Conservation (phyloP, 2,329 filamentous ascomycete genomes). For the Exophiala aquamarina region DNA sequence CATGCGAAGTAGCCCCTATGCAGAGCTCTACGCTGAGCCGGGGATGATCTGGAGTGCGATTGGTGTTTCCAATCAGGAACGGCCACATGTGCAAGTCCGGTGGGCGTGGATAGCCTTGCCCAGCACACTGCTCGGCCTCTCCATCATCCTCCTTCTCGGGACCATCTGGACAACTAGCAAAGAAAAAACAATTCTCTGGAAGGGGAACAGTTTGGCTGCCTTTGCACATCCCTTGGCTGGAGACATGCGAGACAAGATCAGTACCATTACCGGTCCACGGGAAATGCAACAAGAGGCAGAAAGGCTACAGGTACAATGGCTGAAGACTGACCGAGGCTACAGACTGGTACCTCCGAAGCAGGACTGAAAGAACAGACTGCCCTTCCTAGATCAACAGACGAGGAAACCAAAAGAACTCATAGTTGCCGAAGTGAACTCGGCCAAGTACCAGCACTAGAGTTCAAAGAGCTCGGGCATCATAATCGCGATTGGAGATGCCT, state of each 20-base stretch:
- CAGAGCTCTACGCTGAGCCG: not conserved
- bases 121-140: slow-evolving; percentile 2
- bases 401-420: too few relatives aligned
- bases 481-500: too few relatives aligned
- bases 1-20: not conserved
- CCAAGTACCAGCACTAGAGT: too few relatives aligned
- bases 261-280: too few relatives aligned
- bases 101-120: slow-evolving; percentile 14
- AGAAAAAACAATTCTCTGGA: slow-evolving; percentile 8
- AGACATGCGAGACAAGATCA: too few relatives aligned
- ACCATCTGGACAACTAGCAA: slow-evolving; percentile 1
- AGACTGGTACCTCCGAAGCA: too few relatives aligned
- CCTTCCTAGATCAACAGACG: too few relatives aligned
- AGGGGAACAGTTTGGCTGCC: slow-evolving; percentile 2
- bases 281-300: too few relatives aligned
- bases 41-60: not conserved
- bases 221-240: not conserved
- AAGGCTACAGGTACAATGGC: too few relatives aligned
- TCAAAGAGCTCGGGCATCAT: too few relatives aligned
- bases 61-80: slow-evolving; percentile 1
- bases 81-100: slow-evolving; percentile 6
- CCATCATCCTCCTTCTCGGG: not conserved
- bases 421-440: too few relatives aligned
- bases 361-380: not conserved
- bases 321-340: too few relatives aligned